Base-by-base conservation (phyloP, 192 early-diverging fungal species). In the Thamnidium elegans region DNA sequence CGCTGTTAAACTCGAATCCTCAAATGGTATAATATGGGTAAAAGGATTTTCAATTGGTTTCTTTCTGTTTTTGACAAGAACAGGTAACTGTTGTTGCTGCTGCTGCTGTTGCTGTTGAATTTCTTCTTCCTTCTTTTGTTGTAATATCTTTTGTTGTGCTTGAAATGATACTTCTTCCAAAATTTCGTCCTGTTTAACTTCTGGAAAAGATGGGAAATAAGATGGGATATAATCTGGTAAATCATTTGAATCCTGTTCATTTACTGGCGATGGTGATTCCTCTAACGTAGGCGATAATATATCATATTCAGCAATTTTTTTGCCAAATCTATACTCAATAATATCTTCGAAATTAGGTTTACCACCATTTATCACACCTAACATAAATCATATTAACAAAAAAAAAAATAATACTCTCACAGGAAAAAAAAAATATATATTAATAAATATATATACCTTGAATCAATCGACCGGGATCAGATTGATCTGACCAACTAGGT, bases 381-480 rank as follows among this genome's bases (percentile, higher is more conserved):
- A 23, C 1, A 31, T 31, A 10, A 26, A 58, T 42, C 3, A 58
- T 45, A 17, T 9, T 46, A 55, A 39, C 19, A 31, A 44, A 44
- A n/a, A n/a, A n/a, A n/a, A n/a, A n/a, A n/a, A n/a, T n/a, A n/a
- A 26, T 53, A 44, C 20, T 43, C 6, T 15, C 2, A 50, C 31
- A 9, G 17, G 30, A 5, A 46, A n/a, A 64, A 3, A 32, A 20
- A 39, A 13, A 26, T 23, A 4, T 17, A 54, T 19, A n/a, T n/a
- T n/a, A n/a, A n/a, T n/a, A n/a, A n/a, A n/a, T n/a, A 21, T 13
- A 10, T 60, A 55, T 74, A 83, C 81, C 79, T 66, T 70, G 55
- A 13, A 83, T 30, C 17, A 77, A 61, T 36, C 67, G 67, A 10
- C 78, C 74, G 7, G 81, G 81, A 70, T 83, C 79, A 1, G 74